Base-by-base conservation (phyloP, 2,329 filamentous ascomycete species). In the Monosporascus sp. region DNA sequence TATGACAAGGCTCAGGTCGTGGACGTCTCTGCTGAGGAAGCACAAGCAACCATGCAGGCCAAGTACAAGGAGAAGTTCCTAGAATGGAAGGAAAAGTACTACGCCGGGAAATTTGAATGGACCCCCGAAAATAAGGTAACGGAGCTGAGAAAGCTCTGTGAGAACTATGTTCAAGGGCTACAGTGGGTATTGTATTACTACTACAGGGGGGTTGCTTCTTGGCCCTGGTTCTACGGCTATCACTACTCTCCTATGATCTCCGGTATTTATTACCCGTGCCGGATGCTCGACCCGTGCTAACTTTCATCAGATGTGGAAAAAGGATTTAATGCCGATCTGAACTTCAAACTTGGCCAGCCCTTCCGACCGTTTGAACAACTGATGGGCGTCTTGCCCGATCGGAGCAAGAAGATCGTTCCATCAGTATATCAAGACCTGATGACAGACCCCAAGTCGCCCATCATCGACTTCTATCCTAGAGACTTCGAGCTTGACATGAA, bases 401-500 rank as follows among this genome's bases (percentile, higher is more conserved):
- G 94, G 70, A 97, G 93, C 77, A 99, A 97, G 76, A 90, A 85
- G 68, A 97, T 97, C 65, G 94, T 99, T 1, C 94, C 94, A 2
- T 72, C 74, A 37, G 84, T 91, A 4, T 97, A 96, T 70, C 90
- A 94, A 71, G 84, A 90, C 25, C 78, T 99, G 48, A 99, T 99
- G 94, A 97, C 90, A 2, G 89, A 89, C 52, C 80, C 87, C 2
- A 82, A 88, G 17, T 97, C 93, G 17, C 91, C 94, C 2, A 99
- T 99, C 68, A 88, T 96, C 65, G 94, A 99, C 68, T 99, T 99
- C 69, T 99, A 99, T 65, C 94, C 94, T 2, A 83, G 93, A 62
- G 94, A 99, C 63, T 99, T 99, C 65, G 90, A 95, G 60, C 79
- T 99, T 41, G 95, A 99, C 68, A 97, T 99, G 94, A 97, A 99